Evolutionary conservation across 495 filamentous ascomycete species (phyloP), one percentile per base, ranked within the genome.

Genomic region (Aspergillus panamensis): DNA sequence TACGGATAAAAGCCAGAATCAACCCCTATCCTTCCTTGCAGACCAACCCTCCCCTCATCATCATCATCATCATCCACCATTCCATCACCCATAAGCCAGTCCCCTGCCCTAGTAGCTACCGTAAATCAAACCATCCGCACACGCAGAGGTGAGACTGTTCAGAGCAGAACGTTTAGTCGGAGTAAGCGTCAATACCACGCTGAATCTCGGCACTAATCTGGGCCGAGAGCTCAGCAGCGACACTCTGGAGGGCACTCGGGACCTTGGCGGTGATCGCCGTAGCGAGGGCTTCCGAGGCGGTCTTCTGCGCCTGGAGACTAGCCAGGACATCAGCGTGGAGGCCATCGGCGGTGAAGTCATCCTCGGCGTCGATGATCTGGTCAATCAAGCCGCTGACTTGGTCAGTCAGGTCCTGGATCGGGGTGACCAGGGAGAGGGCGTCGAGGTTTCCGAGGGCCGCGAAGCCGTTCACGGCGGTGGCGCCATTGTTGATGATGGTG

Each of bases 351-450:
- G 68, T 67, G 54, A 78, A 68, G 16, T 65, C 33, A 13, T 35
- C 17, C 62, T 74, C 72, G 64, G 73, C 73, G 39, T 51, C 50
- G 51, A 64, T 62, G 40, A 77, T 49, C 54, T 72, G 66, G 6
- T 62, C 49, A 40, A 75, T 51, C 13, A 70, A 53, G 20, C 45
- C 35, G 59, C 72, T 17, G 17, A 71, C 68, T 3, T 64, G 57
- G 35, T 68, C 52, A 16, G 57, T 65, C 8, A 78, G 62, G 31
- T 66, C 66, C 19, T 66, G 56, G 29, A 76, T 65, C 19, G 63
- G 64, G 29, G 30, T 21, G 42, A 69, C 63, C 17, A 78, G 66
- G 44, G 47, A 31, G 20, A 72, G 51, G 8, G 69, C 67, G 51
- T 76, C 72, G 37, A 17, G 43, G 35, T 61, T 31, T 13, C 62